Evolutionary conservation across 768 basidiomycete species (phyloP).

Genomic region (Leucosporidium yakuticum): DNA sequence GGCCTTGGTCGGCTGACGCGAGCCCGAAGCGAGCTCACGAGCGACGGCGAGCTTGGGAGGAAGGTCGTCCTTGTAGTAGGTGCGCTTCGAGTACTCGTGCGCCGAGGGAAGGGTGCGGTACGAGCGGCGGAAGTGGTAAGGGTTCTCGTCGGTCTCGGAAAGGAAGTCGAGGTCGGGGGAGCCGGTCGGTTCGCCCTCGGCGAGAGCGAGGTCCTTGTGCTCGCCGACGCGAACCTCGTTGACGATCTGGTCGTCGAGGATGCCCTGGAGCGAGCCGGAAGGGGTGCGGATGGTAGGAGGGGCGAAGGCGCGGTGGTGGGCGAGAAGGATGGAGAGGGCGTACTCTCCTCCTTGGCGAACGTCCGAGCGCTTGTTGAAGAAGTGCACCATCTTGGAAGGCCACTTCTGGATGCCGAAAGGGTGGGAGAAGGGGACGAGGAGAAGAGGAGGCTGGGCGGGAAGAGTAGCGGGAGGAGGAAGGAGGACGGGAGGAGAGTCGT

Average conservation of each 20-base stretch:
- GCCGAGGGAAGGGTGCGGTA: constrained; percentile 28
- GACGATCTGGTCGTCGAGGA: constrained; percentile 50
- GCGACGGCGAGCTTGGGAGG: constrained; percentile 62
- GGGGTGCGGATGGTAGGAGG: constrained; percentile 52
- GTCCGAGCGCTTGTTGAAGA: constrained; percentile 80
- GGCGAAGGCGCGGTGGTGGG: constrained; percentile 57
- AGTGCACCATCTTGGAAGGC: constrained; percentile 53
- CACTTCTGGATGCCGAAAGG: constrained; percentile 38
- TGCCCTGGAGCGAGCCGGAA: constrained; percentile 44
- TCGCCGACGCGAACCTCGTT: constrained; percentile 47
- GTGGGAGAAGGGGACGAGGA: constrained; percentile 44
- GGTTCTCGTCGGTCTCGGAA: constrained; percentile 22
- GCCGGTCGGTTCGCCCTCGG: constrained; percentile 22
- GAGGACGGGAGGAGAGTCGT: constrained; percentile 42
- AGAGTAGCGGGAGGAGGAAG: constrained; percentile 55
- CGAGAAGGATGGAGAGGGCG: constrained; percentile 66
- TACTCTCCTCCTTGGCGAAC: constrained; percentile 76
- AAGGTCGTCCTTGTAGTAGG: constrained; percentile 69
- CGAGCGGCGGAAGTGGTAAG: constrained; percentile 26
- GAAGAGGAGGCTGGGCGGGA: constrained; percentile 68
- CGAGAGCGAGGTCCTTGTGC: constrained; percentile 11
- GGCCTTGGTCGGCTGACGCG: constrained; percentile 72
- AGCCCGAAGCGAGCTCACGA: constrained; percentile 65
- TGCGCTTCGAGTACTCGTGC: constrained; percentile 55
- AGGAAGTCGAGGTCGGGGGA: constrained; percentile 35